These are phyloP conservation scores for Helminthosporium solani DNA, from an alignment of 2,329 filamentous ascomycete species.

Conservation along the genomic window DNA sequence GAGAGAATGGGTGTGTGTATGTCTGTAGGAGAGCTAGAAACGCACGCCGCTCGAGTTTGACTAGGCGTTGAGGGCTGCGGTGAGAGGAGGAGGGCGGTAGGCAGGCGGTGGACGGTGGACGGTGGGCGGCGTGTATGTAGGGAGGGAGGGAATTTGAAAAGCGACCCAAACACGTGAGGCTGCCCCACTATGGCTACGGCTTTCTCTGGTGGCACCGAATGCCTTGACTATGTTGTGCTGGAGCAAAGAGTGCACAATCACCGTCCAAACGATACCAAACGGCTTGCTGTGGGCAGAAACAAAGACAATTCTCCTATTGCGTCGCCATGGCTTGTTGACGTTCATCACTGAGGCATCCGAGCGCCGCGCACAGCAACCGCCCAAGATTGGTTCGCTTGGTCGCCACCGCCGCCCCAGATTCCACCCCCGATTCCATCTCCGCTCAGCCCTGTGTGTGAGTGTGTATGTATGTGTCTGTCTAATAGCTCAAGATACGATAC, in stretches of 20 bases:
- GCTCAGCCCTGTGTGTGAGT: not conserved
- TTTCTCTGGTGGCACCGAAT: not conserved
- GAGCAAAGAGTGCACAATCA: too few species aligned
- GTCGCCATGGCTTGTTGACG: not conserved
- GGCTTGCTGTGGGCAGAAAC: not conserved
- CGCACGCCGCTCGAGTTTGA: not conserved
- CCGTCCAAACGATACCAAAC: not conserved
- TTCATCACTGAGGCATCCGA: not conserved
- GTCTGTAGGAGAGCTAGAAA: too few species aligned
- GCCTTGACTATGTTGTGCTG: not conserved
- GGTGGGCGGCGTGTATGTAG: conserved; percentile 11
- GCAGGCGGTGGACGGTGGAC: conserved; percentile 7
- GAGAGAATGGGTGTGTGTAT: not conserved
- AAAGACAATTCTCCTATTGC: not conserved
- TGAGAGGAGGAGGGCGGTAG: conserved; percentile 1
- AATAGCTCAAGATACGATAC: too few species aligned
- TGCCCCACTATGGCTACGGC: conserved; percentile 28
- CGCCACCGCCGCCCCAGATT: conserved; percentile 8
- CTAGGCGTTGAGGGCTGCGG: conserved; percentile 20
- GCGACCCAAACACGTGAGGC: conserved; percentile 44
- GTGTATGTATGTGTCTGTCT: not conserved
- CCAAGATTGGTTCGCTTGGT: conserved; percentile 19
- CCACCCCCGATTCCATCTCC: conserved; percentile 2
- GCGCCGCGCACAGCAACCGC: conserved; percentile 1
- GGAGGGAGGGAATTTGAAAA: conserved; percentile 22